Base-by-base conservation (phyloP, 192 early-diverging fungal genomes). In the Coemansia brasiliensis region DNA sequence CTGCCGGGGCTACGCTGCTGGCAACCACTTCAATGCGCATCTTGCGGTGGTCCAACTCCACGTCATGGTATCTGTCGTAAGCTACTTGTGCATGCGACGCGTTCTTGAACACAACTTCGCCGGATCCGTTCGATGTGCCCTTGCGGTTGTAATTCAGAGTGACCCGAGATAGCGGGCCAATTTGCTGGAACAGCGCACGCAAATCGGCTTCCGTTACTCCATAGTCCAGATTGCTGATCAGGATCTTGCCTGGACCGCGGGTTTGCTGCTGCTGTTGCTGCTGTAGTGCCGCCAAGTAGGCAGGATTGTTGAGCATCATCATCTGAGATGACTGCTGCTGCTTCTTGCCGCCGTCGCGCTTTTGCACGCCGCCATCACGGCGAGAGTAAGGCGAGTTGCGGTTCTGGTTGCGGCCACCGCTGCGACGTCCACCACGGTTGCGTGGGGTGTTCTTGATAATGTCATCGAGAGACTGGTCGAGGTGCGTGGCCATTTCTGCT, bases 391-490 rank as follows among this genome's bases (percentile, higher is more conserved):
- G 74, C 56, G 74, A 71, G 68, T 27, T 58, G 57, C 74, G 74
- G 59, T 52, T 59, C 59, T 61, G 60, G 39, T 56, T 43, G 53
- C 59, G 61, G 21, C 52, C 59, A 35, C 67, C 57, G 40, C 67
- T 59, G 20, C 61, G 49, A 37, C 29, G 46, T n/a, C 44, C 52
- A 48, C 63, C 53, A 4, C 46, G 20, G 21, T 53, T 35, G 25
- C 68, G 67, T 21, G 56, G 61, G 35, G 55, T 68, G 60, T 58
- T 53, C 59, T 43, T 67, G 49, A 78, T 78, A 54, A 78, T 78
- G 11, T 78, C 74, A 25, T 78, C 74, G 39, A 78, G 69, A 22
- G 74, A 78, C 68, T 60, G 66, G 69, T 78, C 74, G 27, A 78
- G 68, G 65, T 70, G 67, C 46, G 65, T 62, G 39, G 74, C 58